Base-by-base conservation (phyloP, 441 rosid genomes). In the Isatis lusitanica region DNA sequence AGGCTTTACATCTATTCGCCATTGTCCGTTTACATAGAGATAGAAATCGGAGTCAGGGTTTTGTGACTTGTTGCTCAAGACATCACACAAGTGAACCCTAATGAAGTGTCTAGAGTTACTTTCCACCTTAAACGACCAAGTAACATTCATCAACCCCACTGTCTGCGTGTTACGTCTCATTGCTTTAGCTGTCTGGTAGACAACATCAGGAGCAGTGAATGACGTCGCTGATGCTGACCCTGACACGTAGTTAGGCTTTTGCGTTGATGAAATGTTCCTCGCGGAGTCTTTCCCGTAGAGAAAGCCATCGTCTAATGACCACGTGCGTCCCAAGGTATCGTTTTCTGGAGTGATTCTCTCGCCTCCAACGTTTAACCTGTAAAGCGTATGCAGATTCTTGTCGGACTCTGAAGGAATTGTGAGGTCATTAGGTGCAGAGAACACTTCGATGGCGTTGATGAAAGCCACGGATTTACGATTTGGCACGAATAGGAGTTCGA, bases 321-420 rank as follows among this genome's bases (percentile, higher is more conserved):
- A 78, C 55, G 70, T 56, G 2, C 77, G 15, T 61, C 74, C 72
- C 50, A 72, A 55, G 1, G 71, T 46, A 16, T 73, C 77, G 0
- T 62, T 31, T 1, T 47, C 71, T 0, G 72, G 76, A 24, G 33
- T 67, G 66, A 68, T 28, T 60, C 16, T 50, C 2, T 2, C 0
- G 4, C 81, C 81, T 0, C 81, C 81, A 7, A 78, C 39, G 55
- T 78, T 78, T 15, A 78, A 46, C 55, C 81, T 67, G 55, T 78
- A 72, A 7, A 78, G 0, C 4, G 48, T 61, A 62, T 21, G 77
- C 11, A 73, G 63, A 46, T 47, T 63, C 56, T 67, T 64, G 13
- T 12, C 62, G 9, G 33, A 8, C 1, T n/a, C 33, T 31, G 8
- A 0, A 0, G 2, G 47, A 1, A 11, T 6, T 15, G 26, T 36